phyloP scores from a whole-genome alignment of 768 basidiomycete species.

The Lyophyllum semitale region DNA sequence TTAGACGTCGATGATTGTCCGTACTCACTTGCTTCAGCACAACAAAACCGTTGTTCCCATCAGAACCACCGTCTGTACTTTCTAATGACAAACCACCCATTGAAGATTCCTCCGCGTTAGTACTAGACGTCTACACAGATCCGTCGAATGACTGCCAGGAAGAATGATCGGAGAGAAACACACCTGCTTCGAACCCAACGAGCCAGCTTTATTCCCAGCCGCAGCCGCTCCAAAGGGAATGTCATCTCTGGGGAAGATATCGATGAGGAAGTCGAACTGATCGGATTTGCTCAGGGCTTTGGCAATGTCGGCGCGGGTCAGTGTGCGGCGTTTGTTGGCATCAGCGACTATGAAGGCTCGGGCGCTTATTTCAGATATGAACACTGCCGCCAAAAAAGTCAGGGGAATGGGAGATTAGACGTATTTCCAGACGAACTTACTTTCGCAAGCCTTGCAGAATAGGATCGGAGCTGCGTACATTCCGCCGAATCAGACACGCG shows the following conservation, averaged over 20 bases:
- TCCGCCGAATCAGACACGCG: conserved; percentile 14
- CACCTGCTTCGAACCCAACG: conserved; percentile 18
- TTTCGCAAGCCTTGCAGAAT: conserved; percentile 98
- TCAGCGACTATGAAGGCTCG: conserved; percentile 95
- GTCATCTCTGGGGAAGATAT: conserved; percentile 91
- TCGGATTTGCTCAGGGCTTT: conserved; percentile 91
- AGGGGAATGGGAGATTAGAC: neutral
- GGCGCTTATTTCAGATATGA: conserved; percentile 95
- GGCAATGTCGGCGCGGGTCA: conserved; percentile 91
- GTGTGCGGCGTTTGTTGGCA: conserved; percentile 93
- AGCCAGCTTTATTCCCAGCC: conserved; percentile 22
- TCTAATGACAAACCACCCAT: conserved; percentile 8
- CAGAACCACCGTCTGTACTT: neutral
- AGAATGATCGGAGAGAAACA: neutral
- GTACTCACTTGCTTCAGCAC: conserved; percentile 23
- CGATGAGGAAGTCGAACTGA: conserved; percentile 97
- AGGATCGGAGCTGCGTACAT: conserved; percentile 77
- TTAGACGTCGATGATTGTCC: neutral
- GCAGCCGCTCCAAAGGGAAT: conserved; percentile 32
- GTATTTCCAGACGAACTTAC: conserved; percentile 64
- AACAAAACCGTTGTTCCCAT: conserved; percentile 8
- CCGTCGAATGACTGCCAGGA: neutral
- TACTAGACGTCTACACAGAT: neutral
- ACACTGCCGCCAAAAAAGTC: conserved; percentile 57
- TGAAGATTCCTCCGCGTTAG: conserved; percentile 9